Conservation (phyloP, 2,329 filamentous ascomycete species). For the Didymella exigua region DNA sequence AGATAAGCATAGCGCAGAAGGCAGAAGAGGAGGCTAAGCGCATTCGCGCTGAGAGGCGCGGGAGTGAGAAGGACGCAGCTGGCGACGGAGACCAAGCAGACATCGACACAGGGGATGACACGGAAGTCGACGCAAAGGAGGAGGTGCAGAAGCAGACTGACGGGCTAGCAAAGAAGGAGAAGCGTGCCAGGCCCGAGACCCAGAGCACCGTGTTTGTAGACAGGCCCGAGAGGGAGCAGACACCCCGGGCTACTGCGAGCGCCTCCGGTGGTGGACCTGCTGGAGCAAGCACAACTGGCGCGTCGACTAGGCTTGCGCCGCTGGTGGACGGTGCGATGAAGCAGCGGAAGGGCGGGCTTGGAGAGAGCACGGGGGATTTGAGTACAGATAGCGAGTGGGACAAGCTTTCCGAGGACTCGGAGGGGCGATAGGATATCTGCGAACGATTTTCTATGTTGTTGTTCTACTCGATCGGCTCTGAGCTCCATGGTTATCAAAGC, state of each 20-base stretch:
- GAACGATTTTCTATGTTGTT: constrained; percentile 15
- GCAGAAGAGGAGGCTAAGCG: constrained; percentile 58
- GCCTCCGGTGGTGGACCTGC: constrained; percentile 17
- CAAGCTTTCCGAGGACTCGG: constrained; percentile 71
- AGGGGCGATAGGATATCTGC: constrained; percentile 35
- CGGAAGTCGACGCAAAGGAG: constrained; percentile 51
- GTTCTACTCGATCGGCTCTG: neutral
- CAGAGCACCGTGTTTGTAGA: constrained; percentile 47
- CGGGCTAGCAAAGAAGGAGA: constrained; percentile 23
- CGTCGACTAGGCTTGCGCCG: constrained; percentile 37
- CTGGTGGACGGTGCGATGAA: constrained; percentile 48
- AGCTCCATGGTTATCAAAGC: neutral
- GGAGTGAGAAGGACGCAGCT: constrained; percentile 50
- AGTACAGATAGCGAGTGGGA: constrained; percentile 98
- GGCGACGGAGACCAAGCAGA: constrained; percentile 39
- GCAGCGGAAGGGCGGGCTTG: constrained; percentile 51
- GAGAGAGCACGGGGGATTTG: constrained; percentile 59
- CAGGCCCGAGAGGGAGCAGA: constrained; percentile 29
- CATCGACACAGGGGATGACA: constrained; percentile 54
- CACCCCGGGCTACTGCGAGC: constrained; percentile 23
- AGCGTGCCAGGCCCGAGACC: constrained; percentile 9
- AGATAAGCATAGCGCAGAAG: constrained; percentile 57
- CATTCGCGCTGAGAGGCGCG: constrained; percentile 48
- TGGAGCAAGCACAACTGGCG: constrained; percentile 37
- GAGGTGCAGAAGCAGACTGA: constrained; percentile 31